These are phyloP conservation scores for Pythium monospermum DNA, from an alignment of 352 stramenopile species.

Conservation along the genomic window DNA sequence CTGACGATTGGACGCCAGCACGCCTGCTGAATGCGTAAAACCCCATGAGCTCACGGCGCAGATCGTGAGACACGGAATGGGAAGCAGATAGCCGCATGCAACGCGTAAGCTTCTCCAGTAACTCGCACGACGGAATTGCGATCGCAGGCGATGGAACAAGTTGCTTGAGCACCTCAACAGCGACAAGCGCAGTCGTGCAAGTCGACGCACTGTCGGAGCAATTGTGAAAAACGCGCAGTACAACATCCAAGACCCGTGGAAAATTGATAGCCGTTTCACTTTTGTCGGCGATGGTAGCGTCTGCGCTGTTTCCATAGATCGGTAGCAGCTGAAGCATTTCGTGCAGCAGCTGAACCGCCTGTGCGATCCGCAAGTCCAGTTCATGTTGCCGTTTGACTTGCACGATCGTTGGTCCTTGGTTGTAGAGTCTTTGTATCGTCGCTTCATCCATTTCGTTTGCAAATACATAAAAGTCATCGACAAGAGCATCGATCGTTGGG, in stretches of 20 bases:
- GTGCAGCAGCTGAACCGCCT: background rate
- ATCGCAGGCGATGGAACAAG: background rate
- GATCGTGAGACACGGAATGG: background rate
- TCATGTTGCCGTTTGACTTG: background rate
- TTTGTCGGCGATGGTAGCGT: too few relatives aligned
- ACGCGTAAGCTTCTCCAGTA: background rate
- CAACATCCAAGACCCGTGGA: background rate
- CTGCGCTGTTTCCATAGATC: background rate
- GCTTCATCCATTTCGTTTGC: background rate
- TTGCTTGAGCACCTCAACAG: background rate
- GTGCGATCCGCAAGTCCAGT: background rate
- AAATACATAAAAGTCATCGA: background rate
- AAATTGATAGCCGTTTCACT: too few relatives aligned
- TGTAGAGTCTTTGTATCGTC: background rate
- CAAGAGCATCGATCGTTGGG: background rate
- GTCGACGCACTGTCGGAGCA: background rate
- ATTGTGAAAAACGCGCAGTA: background rate
- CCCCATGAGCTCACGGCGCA: constrained; percentile 21
- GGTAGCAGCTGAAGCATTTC: background rate
- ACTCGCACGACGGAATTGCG: background rate
- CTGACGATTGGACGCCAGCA: constrained; percentile 8
- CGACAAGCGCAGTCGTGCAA: background rate
- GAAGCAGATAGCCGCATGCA: background rate
- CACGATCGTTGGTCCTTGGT: background rate
- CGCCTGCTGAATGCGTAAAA: constrained; percentile 15